These are phyloP conservation scores for Pelargonium exstipulatum DNA, from an alignment of 441 rosid genomes.

Conservation along the genomic window DNA sequence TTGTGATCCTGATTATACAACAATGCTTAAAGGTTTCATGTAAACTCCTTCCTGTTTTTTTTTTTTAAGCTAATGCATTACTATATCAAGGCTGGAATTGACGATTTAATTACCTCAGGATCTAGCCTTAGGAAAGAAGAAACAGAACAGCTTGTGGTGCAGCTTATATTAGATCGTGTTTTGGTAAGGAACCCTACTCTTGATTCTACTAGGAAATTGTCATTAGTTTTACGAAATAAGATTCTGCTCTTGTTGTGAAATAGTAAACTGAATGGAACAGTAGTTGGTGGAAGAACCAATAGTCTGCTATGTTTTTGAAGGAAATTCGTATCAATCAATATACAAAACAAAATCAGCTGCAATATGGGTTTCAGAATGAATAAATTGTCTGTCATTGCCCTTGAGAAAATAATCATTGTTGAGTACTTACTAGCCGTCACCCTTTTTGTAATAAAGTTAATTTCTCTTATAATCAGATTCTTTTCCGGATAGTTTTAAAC, in stretches of 20 bases:
- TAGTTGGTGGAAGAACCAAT: background rate
- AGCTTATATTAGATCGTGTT: slow-evolving; percentile 61
- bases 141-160: slow-evolving; percentile 65
- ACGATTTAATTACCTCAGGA: slow-evolving; percentile 33
- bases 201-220: slow-evolving; percentile 5
- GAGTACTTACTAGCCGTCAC: background rate
- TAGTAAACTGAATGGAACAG: background rate
- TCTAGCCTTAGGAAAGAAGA: slow-evolving; percentile 64
- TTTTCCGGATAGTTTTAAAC: background rate
- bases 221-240: background rate
- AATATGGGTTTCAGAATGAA: background rate
- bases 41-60: background rate
- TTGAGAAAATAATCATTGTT: background rate
- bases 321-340: background rate
- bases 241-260: background rate
- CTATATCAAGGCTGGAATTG: background rate
- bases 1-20: background rate
- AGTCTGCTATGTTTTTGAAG: background rate
- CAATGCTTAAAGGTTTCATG: background rate
- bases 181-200: slow-evolving; percentile 49
- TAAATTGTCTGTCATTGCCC: background rate
- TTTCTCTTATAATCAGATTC: no score
- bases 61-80: background rate
- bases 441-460: background rate
- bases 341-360: background rate